Evolutionary conservation across 768 basidiomycete species (phyloP), one percentile per base, ranked within the genome.

Genomic region (Tylopilus subfusipes): DNA sequence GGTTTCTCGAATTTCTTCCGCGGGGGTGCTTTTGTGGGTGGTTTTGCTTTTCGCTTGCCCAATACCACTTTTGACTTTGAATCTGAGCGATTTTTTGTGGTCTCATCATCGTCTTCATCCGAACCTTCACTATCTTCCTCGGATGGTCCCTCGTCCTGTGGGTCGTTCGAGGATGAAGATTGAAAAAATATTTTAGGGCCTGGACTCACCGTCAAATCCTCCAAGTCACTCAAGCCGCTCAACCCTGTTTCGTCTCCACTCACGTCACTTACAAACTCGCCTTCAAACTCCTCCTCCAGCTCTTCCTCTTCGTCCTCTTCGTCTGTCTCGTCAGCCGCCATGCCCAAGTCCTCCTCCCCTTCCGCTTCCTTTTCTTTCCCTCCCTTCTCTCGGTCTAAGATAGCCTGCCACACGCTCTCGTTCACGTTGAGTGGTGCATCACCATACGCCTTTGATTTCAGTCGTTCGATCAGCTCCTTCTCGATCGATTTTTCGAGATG

Each of bases 401-500:
- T 87, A 3, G 90, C 85, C 59, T 86, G 84, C 97, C 97, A 98
- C 10, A 98, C 94, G 39, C 78, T 85, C 73, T 99, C 97, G 72
- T 99, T 98, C 54, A 99, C 95, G 71, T 99, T 98, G 42, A 99
- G 81, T 13, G 97, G 97, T 31, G 90, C 89, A 65, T 98, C 96
- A 40, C 97, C 96, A 67, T 99, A 98, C 18, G 96, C 95, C 72
- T 97, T 97, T 50, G 88, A 88, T 76, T 95, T 94, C 19, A 99
- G 80, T 18, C 97, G 90, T 63, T 96, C 93, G 44, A 99, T 84
- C 24, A 98, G 84, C 67, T 99, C 97, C 67, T 93, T 93, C 71
- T 98, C 90, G 63, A 99, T 98, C 13, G 91, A 90, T 54, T 85
- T 87, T 71, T 99, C 97, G 36, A 99, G 82, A 58, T 90, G 93